These are phyloP conservation scores for Hyphopichia buzzinii DNA, from an alignment of 1,139 yeast genomes.

Conservation along the genomic window DNA sequence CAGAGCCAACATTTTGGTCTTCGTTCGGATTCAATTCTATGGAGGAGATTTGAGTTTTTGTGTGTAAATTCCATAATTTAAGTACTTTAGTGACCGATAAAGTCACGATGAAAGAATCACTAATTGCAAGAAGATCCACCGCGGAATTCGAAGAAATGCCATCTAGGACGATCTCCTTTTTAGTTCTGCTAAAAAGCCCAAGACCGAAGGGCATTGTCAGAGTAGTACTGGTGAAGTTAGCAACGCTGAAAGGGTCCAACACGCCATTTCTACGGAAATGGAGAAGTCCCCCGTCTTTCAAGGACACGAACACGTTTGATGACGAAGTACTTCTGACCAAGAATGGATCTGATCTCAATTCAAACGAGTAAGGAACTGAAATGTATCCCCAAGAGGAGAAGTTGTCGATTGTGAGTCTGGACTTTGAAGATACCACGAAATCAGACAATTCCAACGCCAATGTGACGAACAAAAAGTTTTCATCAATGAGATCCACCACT, in stretches of 20 bases:
- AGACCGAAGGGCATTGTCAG: slow-evolving; percentile 40
- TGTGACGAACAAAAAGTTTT: slow-evolving; percentile 32
- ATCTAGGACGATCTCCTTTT: slow-evolving; percentile 18
- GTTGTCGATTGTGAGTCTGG: slow-evolving; percentile 23
- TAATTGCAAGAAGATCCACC: slow-evolving; percentile 26
- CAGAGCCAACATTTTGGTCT: slow-evolving; percentile 9
- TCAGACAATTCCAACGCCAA: slow-evolving; percentile 28
- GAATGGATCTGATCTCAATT: slow-evolving; percentile 59
- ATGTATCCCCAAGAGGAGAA: slow-evolving; percentile 58
- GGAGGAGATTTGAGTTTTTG: slow-evolving; percentile 23
- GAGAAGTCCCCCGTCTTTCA: slow-evolving; percentile 71
- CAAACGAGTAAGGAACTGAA: slow-evolving; percentile 73
- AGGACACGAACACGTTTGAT: slow-evolving; percentile 48
- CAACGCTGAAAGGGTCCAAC: slow-evolving; percentile 45
- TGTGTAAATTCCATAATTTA: slow-evolving; percentile 54
- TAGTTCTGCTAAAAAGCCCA: slow-evolving; percentile 12
- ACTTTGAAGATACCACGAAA: slow-evolving; percentile 19
- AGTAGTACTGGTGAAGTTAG: slow-evolving; percentile 51
- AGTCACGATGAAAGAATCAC: slow-evolving; percentile 15
- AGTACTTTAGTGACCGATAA: slow-evolving; percentile 49
- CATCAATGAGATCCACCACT: slow-evolving; percentile 28
- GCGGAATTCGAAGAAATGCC: slow-evolving; percentile 32
- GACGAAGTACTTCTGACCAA: slow-evolving; percentile 47
- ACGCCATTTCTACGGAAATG: slow-evolving; percentile 42
- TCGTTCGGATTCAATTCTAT: slow-evolving; percentile 16